Percentiles rank a stretch among this genome's conserved stretches.
phyloP scores from a whole-genome alignment of 345 rosid species.

The Eucalyptus fibrosa region DNA sequence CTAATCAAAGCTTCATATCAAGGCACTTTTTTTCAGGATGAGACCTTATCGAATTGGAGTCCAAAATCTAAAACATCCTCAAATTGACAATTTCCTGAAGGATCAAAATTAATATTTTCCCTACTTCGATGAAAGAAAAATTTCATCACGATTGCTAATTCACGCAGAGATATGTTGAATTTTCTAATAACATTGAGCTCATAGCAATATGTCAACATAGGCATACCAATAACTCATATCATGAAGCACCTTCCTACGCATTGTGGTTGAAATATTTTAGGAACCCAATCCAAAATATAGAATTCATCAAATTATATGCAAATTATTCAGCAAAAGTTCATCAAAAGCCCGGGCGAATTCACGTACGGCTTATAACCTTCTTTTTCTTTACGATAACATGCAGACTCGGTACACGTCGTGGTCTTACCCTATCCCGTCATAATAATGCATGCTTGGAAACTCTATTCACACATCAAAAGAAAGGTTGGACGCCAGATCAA shows the following conservation, averaged over 20 bases:
- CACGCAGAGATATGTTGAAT: not conserved
- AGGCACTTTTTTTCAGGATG: not conserved
- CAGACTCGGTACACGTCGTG: conserved; percentile 70
- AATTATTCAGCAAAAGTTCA: not conserved
- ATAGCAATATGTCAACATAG: not conserved
- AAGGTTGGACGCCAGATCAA: not conserved
- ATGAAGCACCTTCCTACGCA: not conserved
- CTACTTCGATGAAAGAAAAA: not conserved
- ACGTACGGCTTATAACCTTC: conserved; percentile 16
- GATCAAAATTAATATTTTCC: not conserved
- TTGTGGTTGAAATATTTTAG: not conserved
- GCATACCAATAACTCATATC: not conserved
- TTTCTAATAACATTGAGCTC: not conserved
- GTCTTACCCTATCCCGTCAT: conserved; percentile 65
- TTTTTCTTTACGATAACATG: conserved; percentile 55
- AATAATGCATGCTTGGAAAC: not conserved
- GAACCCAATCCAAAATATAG: not conserved
- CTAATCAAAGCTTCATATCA: not conserved
- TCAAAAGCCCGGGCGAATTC: not conserved
- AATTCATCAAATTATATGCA: not conserved
- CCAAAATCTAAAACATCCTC: not conserved
- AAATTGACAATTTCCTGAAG: not conserved
- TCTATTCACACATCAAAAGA: not conserved
- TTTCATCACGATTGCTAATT: not conserved
- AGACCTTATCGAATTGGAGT: not conserved